These are phyloP conservation scores for Fusarium lyarnte DNA, from an alignment of 2,329 filamentous ascomycete genomes.

Conservation along the genomic window DNA sequence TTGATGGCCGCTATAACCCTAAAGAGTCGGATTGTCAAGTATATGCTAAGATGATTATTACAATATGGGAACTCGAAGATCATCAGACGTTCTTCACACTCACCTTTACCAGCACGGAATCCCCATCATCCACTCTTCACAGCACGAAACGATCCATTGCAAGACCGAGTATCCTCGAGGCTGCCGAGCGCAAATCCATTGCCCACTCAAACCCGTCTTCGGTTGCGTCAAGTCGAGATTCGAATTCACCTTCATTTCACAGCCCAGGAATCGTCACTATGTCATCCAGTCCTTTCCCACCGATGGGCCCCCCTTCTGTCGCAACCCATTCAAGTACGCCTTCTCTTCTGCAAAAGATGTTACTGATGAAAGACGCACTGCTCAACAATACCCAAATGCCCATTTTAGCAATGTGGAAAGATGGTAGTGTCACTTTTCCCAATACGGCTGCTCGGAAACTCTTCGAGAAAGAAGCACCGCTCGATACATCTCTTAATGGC, in stretches of 20 bases:
- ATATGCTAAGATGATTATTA: slow-evolving; percentile 79
- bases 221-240: slow-evolving; percentile 58
- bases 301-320: slow-evolving; percentile 70
- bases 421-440: slow-evolving; percentile 76
- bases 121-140: slow-evolving; percentile 46
- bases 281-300: slow-evolving; percentile 70
- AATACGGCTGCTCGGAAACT: slow-evolving; percentile 71
- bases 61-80: slow-evolving; percentile 75
- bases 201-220: slow-evolving; percentile 58
- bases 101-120: slow-evolving; percentile 74
- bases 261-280: slow-evolving; percentile 64
- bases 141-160: slow-evolving; percentile 52
- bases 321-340: slow-evolving; percentile 65
- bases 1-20: slow-evolving; percentile 48
- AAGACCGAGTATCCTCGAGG: slow-evolving; percentile 54
- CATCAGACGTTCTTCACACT: slow-evolving; percentile 76
- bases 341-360: slow-evolving; percentile 76
- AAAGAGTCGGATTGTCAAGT: slow-evolving; percentile 55
- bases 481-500: slow-evolving; percentile 55
- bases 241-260: slow-evolving; percentile 57
- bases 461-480: slow-evolving; percentile 55
- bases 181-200: slow-evolving; percentile 58
- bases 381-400: slow-evolving; percentile 79
- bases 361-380: slow-evolving; percentile 79
- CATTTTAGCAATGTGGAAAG: slow-evolving; percentile 83